Conservation (phyloP, 2,329 filamentous ascomycete species). For the Verticillium isaacii region DNA sequence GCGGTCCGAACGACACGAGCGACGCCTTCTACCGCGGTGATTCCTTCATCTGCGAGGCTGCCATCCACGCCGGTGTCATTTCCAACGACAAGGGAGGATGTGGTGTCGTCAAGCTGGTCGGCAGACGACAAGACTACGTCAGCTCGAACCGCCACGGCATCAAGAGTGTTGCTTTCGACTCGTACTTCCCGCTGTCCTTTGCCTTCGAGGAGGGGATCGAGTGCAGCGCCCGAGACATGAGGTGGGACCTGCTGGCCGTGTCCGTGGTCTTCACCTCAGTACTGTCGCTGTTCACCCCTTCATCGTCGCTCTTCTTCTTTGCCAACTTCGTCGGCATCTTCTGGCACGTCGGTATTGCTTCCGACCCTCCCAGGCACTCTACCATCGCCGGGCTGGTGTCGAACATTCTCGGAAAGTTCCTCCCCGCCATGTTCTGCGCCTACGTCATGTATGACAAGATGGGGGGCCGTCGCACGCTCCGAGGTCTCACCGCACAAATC, state of each 20-base stretch:
- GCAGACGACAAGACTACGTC: conserved; percentile 59
- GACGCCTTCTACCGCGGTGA: conserved; percentile 75
- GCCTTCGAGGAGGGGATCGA: conserved; percentile 64
- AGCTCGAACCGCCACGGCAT: conserved; percentile 69
- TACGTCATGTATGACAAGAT: conserved; percentile 82
- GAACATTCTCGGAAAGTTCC: conserved; percentile 71
- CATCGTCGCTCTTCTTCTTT: conserved; percentile 78
- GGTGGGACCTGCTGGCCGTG: conserved; percentile 80
- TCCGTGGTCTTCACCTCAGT: conserved; percentile 75
- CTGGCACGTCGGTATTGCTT: conserved; percentile 84
- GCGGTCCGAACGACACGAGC: conserved; percentile 48
- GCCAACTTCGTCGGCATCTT: conserved; percentile 78
- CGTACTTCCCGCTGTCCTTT: conserved; percentile 85
- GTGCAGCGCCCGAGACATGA: conserved; percentile 68
- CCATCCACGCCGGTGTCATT: conserved; percentile 78
- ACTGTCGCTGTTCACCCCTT: conserved; percentile 77
- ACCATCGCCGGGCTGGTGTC: conserved; percentile 70
- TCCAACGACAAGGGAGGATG: conserved; percentile 70
- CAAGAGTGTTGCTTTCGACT: conserved; percentile 71
- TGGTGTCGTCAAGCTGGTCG: conserved; percentile 71
- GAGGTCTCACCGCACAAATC: conserved; percentile 71
- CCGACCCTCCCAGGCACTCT: conserved; percentile 71
- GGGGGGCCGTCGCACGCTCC: conserved; percentile 66
- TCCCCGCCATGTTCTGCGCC: conserved; percentile 82
- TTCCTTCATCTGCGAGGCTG: conserved; percentile 80